Base-by-base conservation (phyloP, 768 basidiomycete species). In the Auricularia sp. region DNA sequence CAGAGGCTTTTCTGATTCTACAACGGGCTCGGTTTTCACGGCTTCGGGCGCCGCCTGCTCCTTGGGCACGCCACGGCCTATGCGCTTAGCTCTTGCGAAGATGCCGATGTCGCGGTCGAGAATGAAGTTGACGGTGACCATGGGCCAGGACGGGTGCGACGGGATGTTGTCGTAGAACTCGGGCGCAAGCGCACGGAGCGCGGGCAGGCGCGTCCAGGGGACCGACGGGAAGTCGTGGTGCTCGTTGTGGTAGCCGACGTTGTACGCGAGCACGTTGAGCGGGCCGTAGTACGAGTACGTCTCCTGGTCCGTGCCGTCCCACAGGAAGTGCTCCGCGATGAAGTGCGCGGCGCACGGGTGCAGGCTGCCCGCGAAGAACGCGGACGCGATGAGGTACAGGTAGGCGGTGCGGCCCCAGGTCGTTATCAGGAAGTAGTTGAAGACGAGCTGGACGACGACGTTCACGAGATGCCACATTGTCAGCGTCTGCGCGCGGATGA, bases 201-300 rank as follows among this genome's bases (percentile, higher is more conserved):
- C 83, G 1, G 94, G 92, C 0, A 98, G 82, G 29, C 90, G 86
- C 18, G 95, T 98, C 97, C 97, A 99, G 1, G 97, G 83, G 1
- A 99, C 77, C 13, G 94, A 94, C 7, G 97, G 95, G 76, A 99
- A 98, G 77, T 99, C 97, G 76, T 99, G 97, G 76, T 99, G 97
- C 71, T 98, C 97, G 75, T 99, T 98, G 75, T 99, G 97, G 73
- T 98, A 98, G 45, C 97, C 97, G 69, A 98, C 96, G 69, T 99
- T 99, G 75, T 98, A 99, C 14, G 94, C 92, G 24, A 98, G 76
- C 14, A 87, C 67, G 75, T 99, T 99, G 64, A 98, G 79, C 65
- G 85, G 84, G 0, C 97, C 97, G 69, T 99, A 99, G 75, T 98
- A 99, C 67, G 90, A 93, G 75, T 92, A 98, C 0, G 97, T 98